A percentile compares a stretch with the other conserved stretches of the same genome.
Evolutionary conservation across 257 asterid genomes (phyloP).

Genomic region (Scutellaria galericulata): DNA sequence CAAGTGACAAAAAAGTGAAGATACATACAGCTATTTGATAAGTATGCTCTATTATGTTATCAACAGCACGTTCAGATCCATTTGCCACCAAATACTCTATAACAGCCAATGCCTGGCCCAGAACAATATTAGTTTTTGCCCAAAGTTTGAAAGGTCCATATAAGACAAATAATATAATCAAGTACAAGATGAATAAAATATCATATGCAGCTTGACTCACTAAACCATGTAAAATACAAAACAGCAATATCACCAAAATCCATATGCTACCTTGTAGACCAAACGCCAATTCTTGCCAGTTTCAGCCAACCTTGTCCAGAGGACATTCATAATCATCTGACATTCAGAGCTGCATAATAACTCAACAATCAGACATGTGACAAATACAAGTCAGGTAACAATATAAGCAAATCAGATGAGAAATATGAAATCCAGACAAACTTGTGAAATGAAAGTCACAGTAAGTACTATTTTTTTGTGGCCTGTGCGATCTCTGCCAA

Average conservation of each 20-base stretch:
- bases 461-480: conserved; percentile 83
- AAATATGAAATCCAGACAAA: conserved; percentile 26
- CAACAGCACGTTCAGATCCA: conserved; percentile 95
- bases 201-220: not conserved
- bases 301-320: conserved; percentile 92
- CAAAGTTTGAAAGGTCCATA: conserved; percentile 21
- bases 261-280: conserved; percentile 76
- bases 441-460: conserved; percentile 32
- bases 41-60: conserved; percentile 87
- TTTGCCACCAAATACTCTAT: conserved; percentile 94
- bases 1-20: conserved; percentile 27
- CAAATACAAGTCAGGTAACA: conserved; percentile 22
- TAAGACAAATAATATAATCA: not conserved
- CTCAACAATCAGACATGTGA: conserved; percentile 42
- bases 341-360: conserved; percentile 80
- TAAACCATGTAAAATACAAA: conserved; percentile 16
- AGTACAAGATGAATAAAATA: conserved; percentile 4
- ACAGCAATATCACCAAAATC: not conserved
- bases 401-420: conserved; percentile 28
- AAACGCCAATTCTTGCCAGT: conserved; percentile 90
- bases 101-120: conserved; percentile 79
- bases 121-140: conserved; percentile 28
- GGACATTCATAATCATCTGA: conserved; percentile 86
- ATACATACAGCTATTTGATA: conserved; percentile 83
- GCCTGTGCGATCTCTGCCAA: conserved; percentile 96